These are phyloP conservation scores for Acmispon strigosus DNA, from an alignment of 306 rosid genomes.

Conservation along the genomic window DNA sequence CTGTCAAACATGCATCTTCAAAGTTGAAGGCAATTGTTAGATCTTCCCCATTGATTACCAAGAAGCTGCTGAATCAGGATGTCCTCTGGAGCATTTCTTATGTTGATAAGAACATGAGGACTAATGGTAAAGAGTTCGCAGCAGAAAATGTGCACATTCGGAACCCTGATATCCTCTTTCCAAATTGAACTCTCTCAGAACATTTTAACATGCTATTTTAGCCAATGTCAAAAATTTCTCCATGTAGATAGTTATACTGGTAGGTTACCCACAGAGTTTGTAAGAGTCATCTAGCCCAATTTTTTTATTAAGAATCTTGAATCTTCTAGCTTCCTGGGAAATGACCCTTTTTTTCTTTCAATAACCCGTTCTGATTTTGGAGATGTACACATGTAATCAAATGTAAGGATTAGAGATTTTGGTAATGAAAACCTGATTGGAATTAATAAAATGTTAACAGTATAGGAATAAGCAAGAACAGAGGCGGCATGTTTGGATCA, in stretches of 20 bases:
- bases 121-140: conserved; percentile 6
- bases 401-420: neutral
- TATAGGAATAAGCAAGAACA: neutral
- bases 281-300: neutral
- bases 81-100: conserved; percentile 71
- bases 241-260: conserved; percentile 16
- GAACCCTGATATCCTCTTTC: conserved; percentile 58
- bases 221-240: neutral
- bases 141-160: conserved; percentile 33
- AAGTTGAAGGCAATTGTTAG: conserved; percentile 41
- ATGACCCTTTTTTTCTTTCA: neutral
- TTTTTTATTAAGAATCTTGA: neutral
- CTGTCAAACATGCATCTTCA: conserved; percentile 36
- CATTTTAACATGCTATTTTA: neutral
- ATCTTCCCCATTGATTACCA: conserved; percentile 22
- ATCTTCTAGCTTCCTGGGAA: neutral
- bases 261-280: neutral
- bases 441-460: neutral
- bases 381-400: neutral
- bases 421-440: neutral
- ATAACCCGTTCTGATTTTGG: neutral
- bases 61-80: conserved; percentile 32
- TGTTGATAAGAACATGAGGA: conserved; percentile 15
- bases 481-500: no score
- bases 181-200: conserved; percentile 23